A percentile compares a stretch with the other conserved stretches of the same genome.
These are phyloP conservation scores for Acer campestre DNA, from an alignment of 345 rosid genomes.

Conservation along the genomic window DNA sequence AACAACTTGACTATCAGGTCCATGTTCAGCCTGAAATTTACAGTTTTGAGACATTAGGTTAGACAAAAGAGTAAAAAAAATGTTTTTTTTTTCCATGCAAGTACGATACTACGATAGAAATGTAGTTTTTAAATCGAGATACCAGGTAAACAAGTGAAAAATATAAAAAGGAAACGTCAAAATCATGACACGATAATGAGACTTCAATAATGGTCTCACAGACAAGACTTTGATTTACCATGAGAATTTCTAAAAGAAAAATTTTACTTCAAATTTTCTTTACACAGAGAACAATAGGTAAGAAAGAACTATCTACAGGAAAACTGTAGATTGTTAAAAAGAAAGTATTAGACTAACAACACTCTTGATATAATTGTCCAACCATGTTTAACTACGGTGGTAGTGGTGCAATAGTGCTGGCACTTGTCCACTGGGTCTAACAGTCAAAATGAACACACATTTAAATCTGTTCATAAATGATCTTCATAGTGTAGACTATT, in stretches of 20 bases:
- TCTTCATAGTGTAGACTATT: background rate
- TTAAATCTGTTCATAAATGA: background rate
- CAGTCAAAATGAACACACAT: background rate
- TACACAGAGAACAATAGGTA: background rate
- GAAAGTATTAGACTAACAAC: background rate
- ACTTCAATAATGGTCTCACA: background rate
- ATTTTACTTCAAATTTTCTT: background rate
- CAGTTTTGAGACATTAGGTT: conserved; percentile 11
- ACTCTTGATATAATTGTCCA: background rate
- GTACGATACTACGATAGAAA: too few relatives aligned
- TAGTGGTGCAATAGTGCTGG: background rate
- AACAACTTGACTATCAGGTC: conserved; percentile 97
- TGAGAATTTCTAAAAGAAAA: background rate
- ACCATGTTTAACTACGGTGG: too few relatives aligned
- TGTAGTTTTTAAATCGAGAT: background rate
- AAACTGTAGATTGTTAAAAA: background rate
- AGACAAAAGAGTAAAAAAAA: background rate
- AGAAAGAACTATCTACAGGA: too few relatives aligned
- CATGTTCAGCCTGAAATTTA: conserved; percentile 84
- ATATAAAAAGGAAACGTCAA: background rate
- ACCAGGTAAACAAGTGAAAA: background rate
- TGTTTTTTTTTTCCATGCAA: background rate
- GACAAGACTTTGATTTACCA: background rate
- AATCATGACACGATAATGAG: background rate
- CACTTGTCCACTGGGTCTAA: background rate